These are phyloP conservation scores for Fistulifera pelliculosa DNA, from an alignment of 108 stramenopile genomes.

Conservation along the genomic window DNA sequence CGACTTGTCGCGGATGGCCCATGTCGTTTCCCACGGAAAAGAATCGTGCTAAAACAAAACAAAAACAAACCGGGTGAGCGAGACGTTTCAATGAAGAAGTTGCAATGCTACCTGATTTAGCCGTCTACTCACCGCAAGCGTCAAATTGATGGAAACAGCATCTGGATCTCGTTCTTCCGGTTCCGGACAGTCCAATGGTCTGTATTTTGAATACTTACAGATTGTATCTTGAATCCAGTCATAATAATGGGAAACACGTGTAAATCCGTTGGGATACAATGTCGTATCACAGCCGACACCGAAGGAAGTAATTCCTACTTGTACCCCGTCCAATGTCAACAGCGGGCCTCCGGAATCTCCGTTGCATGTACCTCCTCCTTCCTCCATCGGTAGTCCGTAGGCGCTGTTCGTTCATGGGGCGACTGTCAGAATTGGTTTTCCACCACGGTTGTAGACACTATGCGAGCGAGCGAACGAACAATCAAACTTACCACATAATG, in stretches of 20 bases:
- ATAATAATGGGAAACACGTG: constrained; percentile 14
- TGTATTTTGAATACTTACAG: neutral
- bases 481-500: no score
- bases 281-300: neutral
- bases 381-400: neutral
- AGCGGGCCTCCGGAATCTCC: constrained; percentile 21
- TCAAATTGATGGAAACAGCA: neutral
- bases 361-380: neutral
- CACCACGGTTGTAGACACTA: no score
- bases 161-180: neutral
- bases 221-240: constrained; percentile 13
- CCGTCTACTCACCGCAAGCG: constrained; percentile 1
- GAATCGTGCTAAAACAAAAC: constrained; percentile 14
- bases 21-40: constrained; percentile 14
- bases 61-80: no score
- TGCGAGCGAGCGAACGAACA: no score
- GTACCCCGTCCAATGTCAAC: neutral
- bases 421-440: no score
- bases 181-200: neutral
- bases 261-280: constrained; percentile 11
- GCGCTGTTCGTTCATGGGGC: neutral
- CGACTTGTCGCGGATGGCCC: constrained; percentile 3
- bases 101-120: no score
- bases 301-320: constrained; percentile 15
- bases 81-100: no score